These are phyloP conservation scores for Collybiopsis confluens DNA, from an alignment of 768 basidiomycete genomes.

Conservation along the genomic window DNA sequence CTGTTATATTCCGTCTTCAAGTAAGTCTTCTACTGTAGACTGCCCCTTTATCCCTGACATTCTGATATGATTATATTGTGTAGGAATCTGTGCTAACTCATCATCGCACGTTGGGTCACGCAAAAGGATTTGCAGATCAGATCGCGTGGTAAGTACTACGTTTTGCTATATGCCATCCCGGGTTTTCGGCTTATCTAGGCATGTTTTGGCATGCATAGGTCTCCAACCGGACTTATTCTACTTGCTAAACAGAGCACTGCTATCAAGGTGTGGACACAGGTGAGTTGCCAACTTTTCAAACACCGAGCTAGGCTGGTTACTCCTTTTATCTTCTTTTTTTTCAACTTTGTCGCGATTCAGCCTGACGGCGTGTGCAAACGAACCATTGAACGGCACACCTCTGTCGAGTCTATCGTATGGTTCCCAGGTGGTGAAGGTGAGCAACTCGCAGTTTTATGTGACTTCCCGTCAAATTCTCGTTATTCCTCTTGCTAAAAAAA, in stretches of 20 bases:
- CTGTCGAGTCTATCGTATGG: slow-evolving; percentile 67
- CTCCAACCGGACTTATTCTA: slow-evolving; percentile 56
- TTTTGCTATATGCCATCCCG: too few species aligned
- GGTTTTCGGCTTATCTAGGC: background rate
- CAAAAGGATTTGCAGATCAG: slow-evolving; percentile 70
- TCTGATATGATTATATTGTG: slow-evolving; percentile 1
- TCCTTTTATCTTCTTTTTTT: background rate
- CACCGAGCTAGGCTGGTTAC: too few species aligned
- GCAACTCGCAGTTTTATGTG: background rate
- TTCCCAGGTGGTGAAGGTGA: slow-evolving; percentile 58
- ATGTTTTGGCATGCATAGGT: slow-evolving; percentile 36
- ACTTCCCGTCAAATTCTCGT: background rate
- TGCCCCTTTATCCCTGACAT: background rate
- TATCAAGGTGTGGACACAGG: slow-evolving; percentile 73
- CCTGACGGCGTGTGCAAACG: slow-evolving; percentile 66
- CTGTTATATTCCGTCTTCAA: slow-evolving; percentile 60
- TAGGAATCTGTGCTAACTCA: slow-evolving; percentile 59
- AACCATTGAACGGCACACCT: slow-evolving; percentile 53
- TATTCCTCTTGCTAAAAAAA: too few species aligned
- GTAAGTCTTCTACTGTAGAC: slow-evolving; percentile 29
- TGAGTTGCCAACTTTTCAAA: slow-evolving; percentile 27
- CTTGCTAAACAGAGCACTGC: slow-evolving; percentile 62
- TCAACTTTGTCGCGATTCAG: slow-evolving; percentile 26
- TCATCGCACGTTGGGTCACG: slow-evolving; percentile 61
- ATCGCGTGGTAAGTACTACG: slow-evolving; percentile 56